Percentiles rank a stretch among this genome's conserved stretches.
Conservation (phyloP, 2,329 filamentous ascomycete species). For the Fusarium penzigii region DNA sequence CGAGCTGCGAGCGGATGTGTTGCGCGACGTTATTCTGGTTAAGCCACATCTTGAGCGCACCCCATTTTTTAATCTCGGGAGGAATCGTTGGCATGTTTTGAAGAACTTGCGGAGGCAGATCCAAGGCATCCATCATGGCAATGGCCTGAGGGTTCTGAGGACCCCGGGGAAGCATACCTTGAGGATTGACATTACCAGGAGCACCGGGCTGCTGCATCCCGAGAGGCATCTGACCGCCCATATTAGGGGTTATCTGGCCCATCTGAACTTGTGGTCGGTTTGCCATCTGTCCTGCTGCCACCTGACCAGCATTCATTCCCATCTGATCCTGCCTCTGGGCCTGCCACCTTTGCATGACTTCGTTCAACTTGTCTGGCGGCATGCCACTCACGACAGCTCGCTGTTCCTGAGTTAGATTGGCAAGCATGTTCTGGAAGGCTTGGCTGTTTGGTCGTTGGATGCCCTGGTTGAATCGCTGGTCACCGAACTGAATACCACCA, state of each 20-base stretch:
- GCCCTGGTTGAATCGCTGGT: constrained; percentile 54
- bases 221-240: constrained; percentile 31
- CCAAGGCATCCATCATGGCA: constrained; percentile 49
- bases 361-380: constrained; percentile 52
- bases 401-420: constrained; percentile 48
- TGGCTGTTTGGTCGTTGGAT: constrained; percentile 48
- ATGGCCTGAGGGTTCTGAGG: constrained; percentile 37
- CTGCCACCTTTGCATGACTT: constrained; percentile 53
- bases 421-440: constrained; percentile 43
- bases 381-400: constrained; percentile 45
- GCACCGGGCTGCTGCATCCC: constrained; percentile 34
- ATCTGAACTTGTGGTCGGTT: constrained; percentile 33
- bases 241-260: constrained; percentile 34
- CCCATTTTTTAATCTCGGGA: constrained; percentile 50
- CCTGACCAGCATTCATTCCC: constrained; percentile 34
- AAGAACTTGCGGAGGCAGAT: constrained; percentile 42
- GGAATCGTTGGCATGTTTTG: constrained; percentile 36
- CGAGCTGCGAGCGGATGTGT: constrained; percentile 35
- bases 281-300: constrained; percentile 34
- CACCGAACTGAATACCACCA: constrained; percentile 49
- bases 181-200: constrained; percentile 29
- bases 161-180: constrained; percentile 31
- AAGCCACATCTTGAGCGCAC: constrained; percentile 46
- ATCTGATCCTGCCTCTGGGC: constrained; percentile 38
- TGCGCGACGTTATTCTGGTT: constrained; percentile 38